A percentile compares a stretch with the other conserved stretches of the same genome.
Evolutionary conservation across 2,329 filamentous ascomycete species (phyloP).

Genomic region (Penicillium sp.): DNA sequence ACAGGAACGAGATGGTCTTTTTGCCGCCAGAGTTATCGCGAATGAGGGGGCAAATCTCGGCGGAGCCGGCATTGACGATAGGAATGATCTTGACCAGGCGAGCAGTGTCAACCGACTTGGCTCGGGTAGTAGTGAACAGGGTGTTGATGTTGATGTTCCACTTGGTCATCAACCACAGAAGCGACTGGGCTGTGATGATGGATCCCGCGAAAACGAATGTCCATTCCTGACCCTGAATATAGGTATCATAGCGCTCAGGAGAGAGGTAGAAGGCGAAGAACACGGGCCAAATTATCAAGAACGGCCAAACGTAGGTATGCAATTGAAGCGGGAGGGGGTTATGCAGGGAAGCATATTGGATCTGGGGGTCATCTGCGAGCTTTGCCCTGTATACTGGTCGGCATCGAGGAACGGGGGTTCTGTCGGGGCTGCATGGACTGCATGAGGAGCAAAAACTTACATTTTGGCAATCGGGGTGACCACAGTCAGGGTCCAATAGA

Average conservation of each 20-base stretch:
- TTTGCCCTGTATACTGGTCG: constrained; percentile 59
- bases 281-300: constrained; percentile 84
- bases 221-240: constrained; percentile 96
- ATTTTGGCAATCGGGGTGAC: constrained; percentile 37
- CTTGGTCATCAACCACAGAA: constrained; percentile 94
- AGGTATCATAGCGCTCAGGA: constrained; percentile 79
- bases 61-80: constrained; percentile 79
- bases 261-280: constrained; percentile 88
- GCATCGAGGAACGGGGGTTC: constrained; percentile 7
- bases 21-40: constrained; percentile 75
- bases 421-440: not conserved
- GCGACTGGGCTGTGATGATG: constrained; percentile 83
- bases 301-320: constrained; percentile 92
- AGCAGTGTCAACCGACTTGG: constrained; percentile 70
- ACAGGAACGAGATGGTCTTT: constrained; percentile 82
- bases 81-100: constrained; percentile 91
- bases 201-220: constrained; percentile 91
- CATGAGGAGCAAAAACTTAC: constrained; percentile 24
- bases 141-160: constrained; percentile 91
- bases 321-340: constrained; percentile 79
- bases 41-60: constrained; percentile 82
- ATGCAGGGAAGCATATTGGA: constrained; percentile 82
- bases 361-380: constrained; percentile 90
- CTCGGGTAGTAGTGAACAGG: constrained; percentile 75
- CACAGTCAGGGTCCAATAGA: constrained; percentile 31